Conservation (phyloP, 2,329 filamentous ascomycete species). For the Helminthosporium solani region DNA sequence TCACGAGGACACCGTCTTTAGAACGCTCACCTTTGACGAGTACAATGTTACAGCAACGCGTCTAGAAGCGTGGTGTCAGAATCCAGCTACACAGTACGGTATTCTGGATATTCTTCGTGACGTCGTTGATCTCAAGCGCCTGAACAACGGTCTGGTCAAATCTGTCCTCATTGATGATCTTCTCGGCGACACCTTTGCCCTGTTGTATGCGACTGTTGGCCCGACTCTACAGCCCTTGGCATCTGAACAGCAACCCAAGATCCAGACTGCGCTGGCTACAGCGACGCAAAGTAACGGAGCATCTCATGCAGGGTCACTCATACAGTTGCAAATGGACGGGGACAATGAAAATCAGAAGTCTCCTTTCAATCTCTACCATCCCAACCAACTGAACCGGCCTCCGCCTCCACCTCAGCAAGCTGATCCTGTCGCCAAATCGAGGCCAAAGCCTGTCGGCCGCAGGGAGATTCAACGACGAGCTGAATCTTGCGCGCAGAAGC, state of each 20-base stretch:
- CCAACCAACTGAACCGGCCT: slow-evolving; percentile 22
- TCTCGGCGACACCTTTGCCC: slow-evolving; percentile 85
- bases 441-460: slow-evolving; percentile 60
- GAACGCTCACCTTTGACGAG: slow-evolving; percentile 63
- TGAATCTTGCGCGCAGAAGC: slow-evolving; percentile 55
- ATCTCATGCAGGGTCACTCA: slow-evolving; percentile 32
- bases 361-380: slow-evolving; percentile 29
- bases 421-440: slow-evolving; percentile 25
- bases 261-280: slow-evolving; percentile 9
- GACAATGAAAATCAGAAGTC: slow-evolving; percentile 17
- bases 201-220: slow-evolving; percentile 68
- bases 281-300: slow-evolving; percentile 16
- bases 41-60: slow-evolving; percentile 61
- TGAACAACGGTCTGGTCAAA: slow-evolving; percentile 89
- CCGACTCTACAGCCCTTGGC: slow-evolving; percentile 55
- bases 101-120: slow-evolving; percentile 65
- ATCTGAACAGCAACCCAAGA: slow-evolving; percentile 42
- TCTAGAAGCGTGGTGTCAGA: slow-evolving; percentile 60
- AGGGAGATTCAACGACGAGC: slow-evolving; percentile 61
- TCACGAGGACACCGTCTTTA: slow-evolving; percentile 66
- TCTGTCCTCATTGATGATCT: slow-evolving; percentile 83
- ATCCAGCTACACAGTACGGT: slow-evolving; percentile 49
- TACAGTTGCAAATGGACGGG: slow-evolving; percentile 38
- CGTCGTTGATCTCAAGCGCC: slow-evolving; percentile 68
- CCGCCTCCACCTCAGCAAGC: slow-evolving; percentile 21